Conservation (phyloP, 306 rosid genomes). For the Nissolia schottii region DNA sequence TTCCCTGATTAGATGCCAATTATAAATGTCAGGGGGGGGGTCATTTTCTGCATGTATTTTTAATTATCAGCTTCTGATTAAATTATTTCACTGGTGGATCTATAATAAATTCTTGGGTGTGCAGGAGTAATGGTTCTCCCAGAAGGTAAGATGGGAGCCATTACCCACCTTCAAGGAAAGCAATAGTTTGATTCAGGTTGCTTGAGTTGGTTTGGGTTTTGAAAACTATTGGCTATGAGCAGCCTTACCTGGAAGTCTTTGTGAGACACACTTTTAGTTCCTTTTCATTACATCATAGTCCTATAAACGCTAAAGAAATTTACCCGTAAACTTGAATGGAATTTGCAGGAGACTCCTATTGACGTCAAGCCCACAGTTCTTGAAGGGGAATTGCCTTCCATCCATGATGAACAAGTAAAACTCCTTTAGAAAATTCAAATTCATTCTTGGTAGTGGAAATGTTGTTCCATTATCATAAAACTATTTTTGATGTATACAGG, state of each 20-base stretch:
- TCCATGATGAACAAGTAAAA: slow-evolving; percentile 61
- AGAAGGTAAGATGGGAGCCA: no score
- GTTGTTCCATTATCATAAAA: slow-evolving; percentile 20
- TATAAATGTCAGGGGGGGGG: neutral
- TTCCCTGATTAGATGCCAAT: neutral
- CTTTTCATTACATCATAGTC: neutral
- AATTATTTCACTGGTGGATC: slow-evolving; percentile 1
- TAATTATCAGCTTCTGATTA: slow-evolving; percentile 1
- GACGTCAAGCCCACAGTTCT: slow-evolving; percentile 69
- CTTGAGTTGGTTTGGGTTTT: neutral
- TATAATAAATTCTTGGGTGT: neutral
- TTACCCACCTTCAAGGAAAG: no score
- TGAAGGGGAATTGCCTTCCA: slow-evolving; percentile 47
- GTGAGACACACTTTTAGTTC: slow-evolving; percentile 1
- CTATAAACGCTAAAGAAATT: neutral
- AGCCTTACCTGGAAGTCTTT: slow-evolving; percentile 1
- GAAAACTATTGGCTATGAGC: neutral
- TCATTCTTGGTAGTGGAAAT: slow-evolving; percentile 14
- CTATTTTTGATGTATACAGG: slow-evolving; percentile 40
- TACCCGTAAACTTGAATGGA: slow-evolving; percentile 24
- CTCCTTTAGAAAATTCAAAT: slow-evolving; percentile 6
- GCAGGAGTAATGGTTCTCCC: no score
- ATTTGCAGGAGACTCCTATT: slow-evolving; percentile 60
- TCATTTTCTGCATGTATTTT: neutral
- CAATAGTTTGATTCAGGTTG: neutral